phyloP scores from a whole-genome alignment of 2,329 filamentous ascomycete genomes.

The Sporothrix brasiliensis region DNA sequence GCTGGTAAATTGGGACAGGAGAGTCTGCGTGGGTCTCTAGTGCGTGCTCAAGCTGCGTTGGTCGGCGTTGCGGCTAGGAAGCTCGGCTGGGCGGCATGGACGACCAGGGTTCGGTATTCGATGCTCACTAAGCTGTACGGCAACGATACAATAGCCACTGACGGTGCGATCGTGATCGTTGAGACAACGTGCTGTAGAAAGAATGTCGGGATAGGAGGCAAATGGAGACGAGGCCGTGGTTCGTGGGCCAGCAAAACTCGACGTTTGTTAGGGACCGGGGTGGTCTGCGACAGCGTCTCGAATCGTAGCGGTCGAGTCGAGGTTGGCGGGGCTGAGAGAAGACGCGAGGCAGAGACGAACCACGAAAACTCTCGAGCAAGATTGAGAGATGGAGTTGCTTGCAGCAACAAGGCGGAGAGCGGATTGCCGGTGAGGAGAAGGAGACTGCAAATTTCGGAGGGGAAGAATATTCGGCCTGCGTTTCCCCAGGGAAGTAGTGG shows the following conservation, averaged over 20 bases:
- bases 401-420: conserved; percentile 11
- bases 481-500: not conserved
- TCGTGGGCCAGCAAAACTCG: conserved; percentile 2
- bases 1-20: conserved; percentile 19
- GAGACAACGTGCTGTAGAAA: not conserved
- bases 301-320: not conserved
- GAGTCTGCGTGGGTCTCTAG: conserved; percentile 15
- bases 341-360: conserved; percentile 9
- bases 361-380: conserved; percentile 8
- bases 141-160: not conserved
- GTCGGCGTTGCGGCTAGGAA: conserved; percentile 21
- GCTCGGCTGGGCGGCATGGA: not conserved
- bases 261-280: not conserved
- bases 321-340: conserved; percentile 6
- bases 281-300: not conserved
- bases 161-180: not conserved
- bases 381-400: conserved; percentile 19
- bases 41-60: conserved; percentile 18
- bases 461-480: conserved; percentile 29
- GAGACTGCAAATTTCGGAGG: conserved; percentile 21
- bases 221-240: not conserved
- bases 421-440: not conserved
- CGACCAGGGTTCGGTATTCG: conserved; percentile 1
- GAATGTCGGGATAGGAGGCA: not conserved
- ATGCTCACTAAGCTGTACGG: conserved; percentile 14